Evolutionary conservation across 75 land plant genomes (phyloP).

Genomic region (Isoetes taiwanensis): DNA sequence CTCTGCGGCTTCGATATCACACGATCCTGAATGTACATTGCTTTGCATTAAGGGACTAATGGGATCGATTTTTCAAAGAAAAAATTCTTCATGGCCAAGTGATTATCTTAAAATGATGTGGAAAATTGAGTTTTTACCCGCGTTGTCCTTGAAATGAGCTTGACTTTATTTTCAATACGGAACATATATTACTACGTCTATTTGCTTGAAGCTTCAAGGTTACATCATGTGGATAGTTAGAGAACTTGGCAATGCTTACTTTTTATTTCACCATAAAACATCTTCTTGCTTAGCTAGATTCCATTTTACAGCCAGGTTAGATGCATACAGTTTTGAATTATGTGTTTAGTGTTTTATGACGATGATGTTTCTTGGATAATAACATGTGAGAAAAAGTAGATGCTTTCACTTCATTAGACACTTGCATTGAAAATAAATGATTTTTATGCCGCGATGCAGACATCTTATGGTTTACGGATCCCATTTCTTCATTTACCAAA

Average conservation of each 20-base stretch:
- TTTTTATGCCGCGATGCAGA: too few relatives aligned
- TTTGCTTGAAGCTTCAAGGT: neutral
- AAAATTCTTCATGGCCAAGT: neutral
- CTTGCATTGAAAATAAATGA: neutral
- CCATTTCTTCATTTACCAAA: too few relatives aligned
- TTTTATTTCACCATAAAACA: neutral
- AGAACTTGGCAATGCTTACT: neutral
- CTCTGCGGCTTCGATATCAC: too few relatives aligned
- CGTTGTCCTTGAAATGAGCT: neutral
- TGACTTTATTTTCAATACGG: neutral
- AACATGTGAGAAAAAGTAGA: too few relatives aligned
- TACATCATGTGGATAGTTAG: neutral
- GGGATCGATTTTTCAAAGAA: neutral
- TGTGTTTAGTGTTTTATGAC: neutral
- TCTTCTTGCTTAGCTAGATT: neutral
- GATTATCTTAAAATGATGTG: conserved; percentile 8
- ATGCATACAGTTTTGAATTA: neutral
- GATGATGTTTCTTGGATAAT: too few relatives aligned
- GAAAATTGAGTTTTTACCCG: neutral
- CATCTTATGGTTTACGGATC: too few relatives aligned
- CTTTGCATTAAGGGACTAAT: neutral
- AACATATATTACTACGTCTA: neutral
- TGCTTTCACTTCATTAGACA: neutral
- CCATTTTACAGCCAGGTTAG: neutral
- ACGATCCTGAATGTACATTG: neutral